Conservation (phyloP, 345 rosid species). For the Euphorbia pulcherrima region DNA sequence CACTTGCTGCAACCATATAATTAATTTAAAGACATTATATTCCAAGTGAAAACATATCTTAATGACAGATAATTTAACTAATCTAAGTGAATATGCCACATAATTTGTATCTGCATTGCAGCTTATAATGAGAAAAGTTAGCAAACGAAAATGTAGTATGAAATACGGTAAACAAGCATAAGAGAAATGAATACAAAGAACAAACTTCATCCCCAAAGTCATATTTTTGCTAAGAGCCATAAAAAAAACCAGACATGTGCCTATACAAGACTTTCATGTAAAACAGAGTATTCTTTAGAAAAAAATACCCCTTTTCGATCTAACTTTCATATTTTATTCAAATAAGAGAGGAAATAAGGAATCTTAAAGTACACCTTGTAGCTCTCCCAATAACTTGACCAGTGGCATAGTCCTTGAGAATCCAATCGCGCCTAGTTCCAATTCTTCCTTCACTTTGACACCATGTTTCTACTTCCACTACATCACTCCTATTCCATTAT, state of each 20-base stretch:
- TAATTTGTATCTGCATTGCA: background rate
- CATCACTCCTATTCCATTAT: constrained; percentile 69
- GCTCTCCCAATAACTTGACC: constrained; percentile 89
- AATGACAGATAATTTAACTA: background rate
- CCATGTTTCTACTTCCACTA: constrained; percentile 95
- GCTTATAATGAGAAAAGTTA: background rate
- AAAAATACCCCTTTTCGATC: background rate
- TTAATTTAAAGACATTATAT: constrained; percentile 5
- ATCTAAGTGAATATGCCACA: background rate
- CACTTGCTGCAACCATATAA: constrained; percentile 64
- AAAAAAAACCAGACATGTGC: background rate
- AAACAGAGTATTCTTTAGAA: background rate
- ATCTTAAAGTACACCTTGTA: constrained; percentile 56
- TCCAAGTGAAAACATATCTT: background rate
- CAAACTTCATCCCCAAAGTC: background rate
- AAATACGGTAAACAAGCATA: background rate
- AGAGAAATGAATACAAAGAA: background rate
- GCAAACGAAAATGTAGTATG: too few species aligned
- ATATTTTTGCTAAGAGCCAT: background rate
- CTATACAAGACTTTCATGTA: background rate
- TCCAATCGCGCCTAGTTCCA: constrained; percentile 96
- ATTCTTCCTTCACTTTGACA: constrained; percentile 89
- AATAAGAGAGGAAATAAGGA: background rate
- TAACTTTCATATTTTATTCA: too few species aligned
- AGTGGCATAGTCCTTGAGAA: constrained; percentile 56